phyloP scores from a whole-genome alignment of 768 basidiomycete species.

The Tylopilus rubrobrunneus region DNA sequence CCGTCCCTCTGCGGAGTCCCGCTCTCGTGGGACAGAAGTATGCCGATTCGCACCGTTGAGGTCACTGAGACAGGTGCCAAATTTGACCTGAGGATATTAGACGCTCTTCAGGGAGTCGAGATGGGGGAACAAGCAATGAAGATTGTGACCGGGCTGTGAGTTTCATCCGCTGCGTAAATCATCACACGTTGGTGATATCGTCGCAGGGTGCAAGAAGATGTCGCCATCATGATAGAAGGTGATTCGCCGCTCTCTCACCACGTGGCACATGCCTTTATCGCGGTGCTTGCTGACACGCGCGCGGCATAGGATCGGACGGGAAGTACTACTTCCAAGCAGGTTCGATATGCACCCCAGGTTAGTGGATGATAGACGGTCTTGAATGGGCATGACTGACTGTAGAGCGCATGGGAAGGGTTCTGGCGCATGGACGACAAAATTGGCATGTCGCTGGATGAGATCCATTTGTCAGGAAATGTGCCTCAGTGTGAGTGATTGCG shows the following conservation, averaged over 20 bases:
- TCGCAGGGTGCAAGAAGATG: slow-evolving; percentile 51
- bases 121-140: slow-evolving; percentile 51
- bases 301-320: slow-evolving; percentile 54
- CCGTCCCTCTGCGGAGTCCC: slow-evolving; percentile 24
- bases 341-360: slow-evolving; percentile 61
- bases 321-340: slow-evolving; percentile 74
- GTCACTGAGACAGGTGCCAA: slow-evolving; percentile 46
- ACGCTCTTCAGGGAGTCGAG: slow-evolving; percentile 15
- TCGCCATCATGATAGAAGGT: slow-evolving; percentile 63
- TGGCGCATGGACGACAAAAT: slow-evolving; percentile 79
- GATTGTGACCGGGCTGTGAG: slow-evolving; percentile 60
- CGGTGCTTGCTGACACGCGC: slow-evolving; percentile 15
- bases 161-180: slow-evolving; percentile 9
- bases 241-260: slow-evolving; percentile 6
- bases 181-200: slow-evolving; percentile 5
- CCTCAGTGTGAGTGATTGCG: slow-evolving; percentile 54
- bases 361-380: slow-evolving; percentile 13
- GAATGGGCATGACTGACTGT: neutral
- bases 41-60: slow-evolving; percentile 48
- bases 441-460: slow-evolving; percentile 67
- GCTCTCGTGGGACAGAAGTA: slow-evolving; percentile 39
- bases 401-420: slow-evolving; percentile 42
- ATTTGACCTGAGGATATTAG: slow-evolving; percentile 43
- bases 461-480: slow-evolving; percentile 66
- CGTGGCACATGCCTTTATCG: slow-evolving; percentile 10